Conservation (phyloP, 345 rosid species). For the Gossypium bickii region DNA sequence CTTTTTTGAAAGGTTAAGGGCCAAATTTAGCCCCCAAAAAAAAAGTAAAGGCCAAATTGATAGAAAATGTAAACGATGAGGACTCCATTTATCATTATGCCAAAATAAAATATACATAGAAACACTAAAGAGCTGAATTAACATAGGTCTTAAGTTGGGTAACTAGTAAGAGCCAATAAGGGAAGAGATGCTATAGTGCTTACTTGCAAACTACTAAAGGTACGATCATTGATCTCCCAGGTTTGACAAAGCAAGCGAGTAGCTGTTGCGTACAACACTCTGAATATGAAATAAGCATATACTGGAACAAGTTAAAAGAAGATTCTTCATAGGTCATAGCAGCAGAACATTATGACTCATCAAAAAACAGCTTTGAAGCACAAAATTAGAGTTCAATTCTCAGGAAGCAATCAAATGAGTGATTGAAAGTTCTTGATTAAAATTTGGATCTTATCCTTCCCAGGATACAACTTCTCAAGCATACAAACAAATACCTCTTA, state of each 20-base stretch:
- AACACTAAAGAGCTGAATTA: conserved; percentile 2
- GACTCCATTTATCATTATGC: neutral
- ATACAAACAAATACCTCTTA: conserved; percentile 5
- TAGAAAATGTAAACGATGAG: no score
- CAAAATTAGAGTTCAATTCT: neutral
- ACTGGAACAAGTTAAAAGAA: conserved; percentile 14
- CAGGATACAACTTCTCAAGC: neutral
- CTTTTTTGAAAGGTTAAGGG: no score
- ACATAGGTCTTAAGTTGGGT: neutral
- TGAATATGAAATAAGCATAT: conserved; percentile 38
- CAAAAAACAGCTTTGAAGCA: conserved; percentile 3
- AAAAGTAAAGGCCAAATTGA: no score
- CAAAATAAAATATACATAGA: neutral
- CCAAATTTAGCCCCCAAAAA: no score
- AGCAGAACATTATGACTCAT: neutral
- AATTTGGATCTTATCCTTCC: neutral
- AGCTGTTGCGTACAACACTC: conserved; percentile 76
- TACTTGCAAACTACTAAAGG: conserved; percentile 79
- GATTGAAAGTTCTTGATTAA: neutral
- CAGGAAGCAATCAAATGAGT: conserved; percentile 6
- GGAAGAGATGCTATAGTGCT: conserved; percentile 19
- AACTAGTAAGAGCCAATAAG: neutral
- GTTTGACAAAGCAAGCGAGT: conserved; percentile 91
- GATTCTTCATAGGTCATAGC: neutral
- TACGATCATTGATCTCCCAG: conserved; percentile 85